These are phyloP conservation scores for Grosmannia clavigera DNA, from an alignment of 2,329 filamentous ascomycete species.

Conservation along the genomic window DNA sequence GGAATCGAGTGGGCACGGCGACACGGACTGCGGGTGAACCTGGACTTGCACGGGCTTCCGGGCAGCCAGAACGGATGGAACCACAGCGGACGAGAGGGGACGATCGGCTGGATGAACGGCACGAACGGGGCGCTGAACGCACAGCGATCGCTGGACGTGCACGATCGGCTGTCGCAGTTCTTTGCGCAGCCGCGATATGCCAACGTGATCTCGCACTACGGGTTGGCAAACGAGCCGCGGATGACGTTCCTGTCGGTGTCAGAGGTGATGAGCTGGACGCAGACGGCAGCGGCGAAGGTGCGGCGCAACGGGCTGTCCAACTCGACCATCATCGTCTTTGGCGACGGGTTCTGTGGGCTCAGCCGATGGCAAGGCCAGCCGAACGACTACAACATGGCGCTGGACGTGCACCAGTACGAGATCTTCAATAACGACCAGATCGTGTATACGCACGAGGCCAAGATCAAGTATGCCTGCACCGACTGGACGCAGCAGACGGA, in stretches of 20 bases:
- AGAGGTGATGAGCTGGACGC: constrained; percentile 69
- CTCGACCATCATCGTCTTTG: constrained; percentile 63
- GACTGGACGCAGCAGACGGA: constrained; percentile 75
- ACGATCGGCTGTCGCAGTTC: constrained; percentile 78
- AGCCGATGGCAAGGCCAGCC: constrained; percentile 82
- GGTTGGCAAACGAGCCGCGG: constrained; percentile 84
- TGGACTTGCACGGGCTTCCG: constrained; percentile 84
- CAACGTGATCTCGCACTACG: constrained; percentile 86
- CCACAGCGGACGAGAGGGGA: constrained; percentile 73
- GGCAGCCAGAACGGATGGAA: constrained; percentile 98
- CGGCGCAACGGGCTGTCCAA: constrained; percentile 61
- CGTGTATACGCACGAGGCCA: constrained; percentile 65
- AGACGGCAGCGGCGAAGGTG: constrained; percentile 57
- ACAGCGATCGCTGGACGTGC: constrained; percentile 73
- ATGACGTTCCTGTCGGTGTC: constrained; percentile 61
- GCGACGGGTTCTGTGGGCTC: constrained; percentile 89
- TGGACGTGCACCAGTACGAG: constrained; percentile 98
- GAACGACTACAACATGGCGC: constrained; percentile 57
- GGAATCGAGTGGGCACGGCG: constrained; percentile 90
- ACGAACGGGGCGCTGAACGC: constrained; percentile 67
- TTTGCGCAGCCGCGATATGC: constrained; percentile 89
- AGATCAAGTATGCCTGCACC: constrained; percentile 75
- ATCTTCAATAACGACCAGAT: constrained; percentile 93
- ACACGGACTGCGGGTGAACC: constrained; percentile 81
- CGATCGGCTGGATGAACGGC: constrained; percentile 84